Percentiles rank a stretch among this genome's conserved stretches.
These are phyloP conservation scores for Tylopilus subfusipes DNA, from an alignment of 768 basidiomycete species.

Conservation along the genomic window DNA sequence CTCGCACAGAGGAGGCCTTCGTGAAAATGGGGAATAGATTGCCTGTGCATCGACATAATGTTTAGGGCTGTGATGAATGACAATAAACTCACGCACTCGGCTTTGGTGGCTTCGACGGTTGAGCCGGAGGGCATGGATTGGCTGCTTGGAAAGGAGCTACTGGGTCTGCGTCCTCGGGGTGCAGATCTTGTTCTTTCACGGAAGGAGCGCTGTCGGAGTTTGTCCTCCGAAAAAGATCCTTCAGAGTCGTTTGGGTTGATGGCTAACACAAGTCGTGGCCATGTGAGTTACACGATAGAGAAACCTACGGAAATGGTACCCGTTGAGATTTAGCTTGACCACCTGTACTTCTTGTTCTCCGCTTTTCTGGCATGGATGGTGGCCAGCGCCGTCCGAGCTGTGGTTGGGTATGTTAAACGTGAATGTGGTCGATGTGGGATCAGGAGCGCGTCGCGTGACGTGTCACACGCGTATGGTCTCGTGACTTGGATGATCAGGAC, in stretches of 20 bases:
- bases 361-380: slow-evolving; percentile 24
- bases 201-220: not conserved
- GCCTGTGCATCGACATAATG: slow-evolving; percentile 11
- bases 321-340: slow-evolving; percentile 9
- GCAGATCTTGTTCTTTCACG: not conserved
- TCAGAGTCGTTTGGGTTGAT: slow-evolving; percentile 27
- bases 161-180: not conserved
- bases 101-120: slow-evolving; percentile 1
- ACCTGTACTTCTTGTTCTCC: slow-evolving; percentile 18
- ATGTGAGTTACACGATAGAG: slow-evolving; percentile 6
- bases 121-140: slow-evolving; percentile 1
- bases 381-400: not conserved
- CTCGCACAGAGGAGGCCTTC: slow-evolving; percentile 2
- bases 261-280: slow-evolving; percentile 6
- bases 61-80: not conserved
- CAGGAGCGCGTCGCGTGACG: slow-evolving; percentile 26
- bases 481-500: slow-evolving; percentile 9
- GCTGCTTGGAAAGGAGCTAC: not conserved
- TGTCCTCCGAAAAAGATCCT: slow-evolving; percentile 23
- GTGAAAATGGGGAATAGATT: slow-evolving; percentile 29
- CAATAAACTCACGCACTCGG: slow-evolving; percentile 20
- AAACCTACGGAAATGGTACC: slow-evolving; percentile 12
- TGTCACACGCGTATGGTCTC: slow-evolving; percentile 12
- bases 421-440: not conserved
- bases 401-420: not conserved